Evolutionary conservation across 805 yeast species (phyloP).

Genomic region (Myxozyma melibiosi): DNA sequence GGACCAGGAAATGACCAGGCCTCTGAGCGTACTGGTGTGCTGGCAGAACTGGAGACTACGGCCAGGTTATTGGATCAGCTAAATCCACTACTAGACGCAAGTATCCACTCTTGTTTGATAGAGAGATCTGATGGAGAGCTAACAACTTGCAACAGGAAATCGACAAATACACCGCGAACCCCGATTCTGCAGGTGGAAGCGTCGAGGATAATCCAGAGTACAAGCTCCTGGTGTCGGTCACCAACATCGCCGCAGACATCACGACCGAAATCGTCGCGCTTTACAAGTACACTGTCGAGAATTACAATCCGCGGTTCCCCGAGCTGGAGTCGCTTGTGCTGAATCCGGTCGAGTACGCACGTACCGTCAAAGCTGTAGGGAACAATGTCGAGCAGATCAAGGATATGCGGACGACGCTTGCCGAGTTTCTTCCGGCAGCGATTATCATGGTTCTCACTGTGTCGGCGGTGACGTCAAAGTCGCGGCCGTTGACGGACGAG

Average conservation of each 20-base stretch:
- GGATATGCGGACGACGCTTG: constrained; percentile 43
- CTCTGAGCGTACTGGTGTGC: background rate
- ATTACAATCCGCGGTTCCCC: constrained; percentile 65
- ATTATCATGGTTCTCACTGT: constrained; percentile 71
- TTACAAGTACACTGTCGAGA: constrained; percentile 52
- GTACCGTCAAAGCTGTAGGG: constrained; percentile 54
- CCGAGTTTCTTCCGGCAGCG: constrained; percentile 57
- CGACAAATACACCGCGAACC: constrained; percentile 11
- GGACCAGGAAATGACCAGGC: constrained; percentile 16
- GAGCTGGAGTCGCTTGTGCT: constrained; percentile 68
- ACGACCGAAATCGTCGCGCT: constrained; percentile 56
- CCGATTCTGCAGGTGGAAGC: constrained; percentile 38
- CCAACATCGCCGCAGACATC: constrained; percentile 57
- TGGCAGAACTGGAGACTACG: constrained; percentile 25
- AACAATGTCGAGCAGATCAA: constrained; percentile 46
- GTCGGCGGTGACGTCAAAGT: constrained; percentile 61
- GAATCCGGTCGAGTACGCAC: constrained; percentile 64
- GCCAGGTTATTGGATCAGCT: constrained; percentile 19
- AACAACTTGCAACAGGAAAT: constrained; percentile 11
- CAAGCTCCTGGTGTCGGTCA: constrained; percentile 55
- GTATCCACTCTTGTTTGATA: background rate
- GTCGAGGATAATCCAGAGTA: constrained; percentile 48
- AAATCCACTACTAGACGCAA: constrained; percentile 15
- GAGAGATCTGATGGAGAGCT: background rate
- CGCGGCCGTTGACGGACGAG: constrained; percentile 38